Conservation (phyloP, 2,329 filamentous ascomycete genomes). For the Aspergillaceae sp. region DNA sequence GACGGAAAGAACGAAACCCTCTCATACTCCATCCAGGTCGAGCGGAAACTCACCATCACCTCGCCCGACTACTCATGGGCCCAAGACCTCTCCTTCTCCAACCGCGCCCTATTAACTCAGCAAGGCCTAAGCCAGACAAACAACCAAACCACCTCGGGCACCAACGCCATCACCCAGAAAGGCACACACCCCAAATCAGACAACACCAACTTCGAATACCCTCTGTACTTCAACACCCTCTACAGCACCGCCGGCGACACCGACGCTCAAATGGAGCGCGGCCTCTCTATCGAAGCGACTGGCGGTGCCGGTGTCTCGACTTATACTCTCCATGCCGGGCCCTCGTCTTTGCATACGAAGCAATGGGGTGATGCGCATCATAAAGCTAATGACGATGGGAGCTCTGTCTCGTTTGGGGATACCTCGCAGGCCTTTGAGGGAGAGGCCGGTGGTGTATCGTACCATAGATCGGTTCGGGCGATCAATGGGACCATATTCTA, state of each 20-base stretch:
- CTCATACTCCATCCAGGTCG: conserved; percentile 49
- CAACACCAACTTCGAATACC: conserved; percentile 47
- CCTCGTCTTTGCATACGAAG: conserved; percentile 16
- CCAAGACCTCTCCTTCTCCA: conserved; percentile 50
- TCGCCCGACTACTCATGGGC: conserved; percentile 47
- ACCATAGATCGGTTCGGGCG: conserved; percentile 16
- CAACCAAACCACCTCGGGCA: conserved; percentile 44
- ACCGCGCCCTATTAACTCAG: conserved; percentile 47
- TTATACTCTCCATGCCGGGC: conserved; percentile 44
- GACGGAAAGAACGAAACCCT: conserved; percentile 54
- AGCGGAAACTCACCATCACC: conserved; percentile 47
- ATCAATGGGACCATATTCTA: conserved; percentile 19
- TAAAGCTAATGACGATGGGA: conserved; percentile 9
- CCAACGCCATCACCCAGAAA: conserved; percentile 12
- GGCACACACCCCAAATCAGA: conserved; percentile 29
- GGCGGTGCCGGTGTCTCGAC: conserved; percentile 47
- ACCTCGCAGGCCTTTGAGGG: conserved; percentile 21
- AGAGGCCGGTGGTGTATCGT: conserved; percentile 12
- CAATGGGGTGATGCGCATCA: conserved; percentile 25
- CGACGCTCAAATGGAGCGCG: conserved; percentile 42
- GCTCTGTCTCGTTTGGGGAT: conserved; percentile 21
- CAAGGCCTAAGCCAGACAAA: conserved; percentile 48
- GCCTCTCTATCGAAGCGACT: conserved; percentile 37
- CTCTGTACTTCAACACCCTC: conserved; percentile 47
- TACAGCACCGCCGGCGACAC: conserved; percentile 37